Conservation (phyloP, 495 filamentous ascomycete species). For the Apiosordaria backusii region DNA sequence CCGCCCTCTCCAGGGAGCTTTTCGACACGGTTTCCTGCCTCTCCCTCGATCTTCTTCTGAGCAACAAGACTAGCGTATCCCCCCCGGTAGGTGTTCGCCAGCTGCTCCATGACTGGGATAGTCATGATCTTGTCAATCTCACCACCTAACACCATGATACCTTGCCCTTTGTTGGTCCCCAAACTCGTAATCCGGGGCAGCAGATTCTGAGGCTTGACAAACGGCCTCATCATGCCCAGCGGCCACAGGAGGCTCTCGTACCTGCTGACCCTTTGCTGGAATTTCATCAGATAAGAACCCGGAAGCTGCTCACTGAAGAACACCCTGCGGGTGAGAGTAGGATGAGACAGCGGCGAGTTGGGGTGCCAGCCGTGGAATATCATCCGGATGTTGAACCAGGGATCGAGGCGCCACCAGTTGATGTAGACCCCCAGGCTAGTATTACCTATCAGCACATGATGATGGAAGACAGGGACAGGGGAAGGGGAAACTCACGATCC, state of each 20-base stretch:
- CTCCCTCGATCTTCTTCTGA: constrained; percentile 76
- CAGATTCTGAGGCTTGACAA: constrained; percentile 36
- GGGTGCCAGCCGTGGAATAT: constrained; percentile 44
- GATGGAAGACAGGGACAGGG: background rate
- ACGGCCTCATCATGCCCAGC: constrained; percentile 38
- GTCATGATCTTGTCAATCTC: constrained; percentile 32
- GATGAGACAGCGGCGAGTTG: constrained; percentile 46
- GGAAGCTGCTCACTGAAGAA: constrained; percentile 42
- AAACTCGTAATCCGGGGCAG: constrained; percentile 35
- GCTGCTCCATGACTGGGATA: constrained; percentile 26
- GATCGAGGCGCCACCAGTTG: constrained; percentile 45
- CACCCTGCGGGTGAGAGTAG: constrained; percentile 35
- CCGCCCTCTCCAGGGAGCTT: constrained; percentile 17
- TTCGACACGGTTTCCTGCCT: constrained; percentile 50
- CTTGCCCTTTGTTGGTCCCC: constrained; percentile 16
- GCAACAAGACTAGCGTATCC: constrained; percentile 53
- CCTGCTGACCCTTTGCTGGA: constrained; percentile 35
- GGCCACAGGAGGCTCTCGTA: constrained; percentile 49
- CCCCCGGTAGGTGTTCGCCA: constrained; percentile 47
- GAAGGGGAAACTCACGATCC: constrained; percentile 40
- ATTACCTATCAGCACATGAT: background rate
- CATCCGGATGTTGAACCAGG: constrained; percentile 42
- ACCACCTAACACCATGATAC: constrained; percentile 41
- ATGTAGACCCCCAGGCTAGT: constrained; percentile 38
- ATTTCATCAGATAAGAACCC: constrained; percentile 26